These are phyloP conservation scores for Paramecium octaurelia DNA, from an alignment of 73 alveolate species.

Conservation along the genomic window DNA sequence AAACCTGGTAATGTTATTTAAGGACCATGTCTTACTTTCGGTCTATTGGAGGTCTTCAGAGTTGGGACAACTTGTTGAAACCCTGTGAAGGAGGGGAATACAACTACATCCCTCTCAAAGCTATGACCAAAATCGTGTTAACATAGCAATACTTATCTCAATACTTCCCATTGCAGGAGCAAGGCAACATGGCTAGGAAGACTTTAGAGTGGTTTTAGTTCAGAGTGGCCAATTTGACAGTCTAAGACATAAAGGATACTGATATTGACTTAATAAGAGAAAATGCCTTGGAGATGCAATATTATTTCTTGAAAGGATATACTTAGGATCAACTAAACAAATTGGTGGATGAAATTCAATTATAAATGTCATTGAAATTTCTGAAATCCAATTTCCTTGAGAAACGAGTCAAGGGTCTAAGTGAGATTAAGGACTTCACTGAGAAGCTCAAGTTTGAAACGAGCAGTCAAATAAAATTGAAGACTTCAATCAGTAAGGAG, in stretches of 20 bases:
- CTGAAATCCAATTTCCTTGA: slow-evolving; percentile 71
- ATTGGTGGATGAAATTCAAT: slow-evolving; percentile 59
- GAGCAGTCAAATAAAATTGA: not conserved
- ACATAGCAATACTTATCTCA: not conserved
- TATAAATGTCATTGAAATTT: slow-evolving; percentile 60
- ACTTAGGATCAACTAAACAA: not conserved
- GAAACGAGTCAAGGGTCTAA: slow-evolving; percentile 70
- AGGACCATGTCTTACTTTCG: not conserved
- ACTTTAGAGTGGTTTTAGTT: slow-evolving; percentile 1
- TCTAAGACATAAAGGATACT: slow-evolving; percentile 66
- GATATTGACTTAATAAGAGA: slow-evolving; percentile 63
- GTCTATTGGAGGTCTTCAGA: not conserved
- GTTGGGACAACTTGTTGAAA: slow-evolving; percentile 39
- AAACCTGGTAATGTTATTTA: not conserved
- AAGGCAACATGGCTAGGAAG: slow-evolving; percentile 34
- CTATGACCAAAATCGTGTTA: not conserved
- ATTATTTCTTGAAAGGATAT: slow-evolving; percentile 26
- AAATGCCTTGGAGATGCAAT: not conserved
- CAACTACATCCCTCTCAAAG: not conserved
- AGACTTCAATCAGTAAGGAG: not conserved
- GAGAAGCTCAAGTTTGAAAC: slow-evolving; percentile 39
- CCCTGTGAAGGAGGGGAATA: slow-evolving; percentile 20
- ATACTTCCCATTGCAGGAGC: not conserved
- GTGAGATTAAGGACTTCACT: slow-evolving; percentile 68
- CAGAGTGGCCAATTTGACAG: slow-evolving; percentile 58